Conservation (phyloP, 306 rosid species). For the Clitoria ternatea region DNA sequence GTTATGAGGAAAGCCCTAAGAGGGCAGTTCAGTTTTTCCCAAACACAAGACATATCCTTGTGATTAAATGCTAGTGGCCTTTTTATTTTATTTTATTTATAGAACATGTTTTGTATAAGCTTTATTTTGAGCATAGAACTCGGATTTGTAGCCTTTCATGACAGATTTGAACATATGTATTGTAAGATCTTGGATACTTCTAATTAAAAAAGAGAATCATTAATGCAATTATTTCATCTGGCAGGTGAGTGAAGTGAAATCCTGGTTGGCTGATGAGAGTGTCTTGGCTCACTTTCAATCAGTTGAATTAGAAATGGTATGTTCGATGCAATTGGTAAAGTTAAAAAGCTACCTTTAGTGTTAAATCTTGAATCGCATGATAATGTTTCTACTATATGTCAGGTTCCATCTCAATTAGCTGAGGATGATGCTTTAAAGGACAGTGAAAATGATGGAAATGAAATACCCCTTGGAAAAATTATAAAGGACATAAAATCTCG, state of each 20-base stretch:
- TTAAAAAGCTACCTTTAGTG: slow-evolving; percentile 4
- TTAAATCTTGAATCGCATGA: slow-evolving; percentile 25
- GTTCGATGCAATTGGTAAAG: slow-evolving; percentile 23
- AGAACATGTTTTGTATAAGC: slow-evolving; percentile 6
- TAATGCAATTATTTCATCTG: slow-evolving; percentile 28
- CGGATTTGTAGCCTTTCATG: slow-evolving; percentile 12
- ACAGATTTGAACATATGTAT: not conserved
- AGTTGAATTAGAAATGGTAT: slow-evolving; percentile 67
- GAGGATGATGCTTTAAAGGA: slow-evolving; percentile 53
- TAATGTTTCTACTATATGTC: slow-evolving; percentile 23
- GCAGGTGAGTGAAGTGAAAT: slow-evolving; percentile 56
- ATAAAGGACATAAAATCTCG: slow-evolving; percentile 65
- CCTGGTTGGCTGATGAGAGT: slow-evolving; percentile 84
- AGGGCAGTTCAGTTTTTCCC: no score
- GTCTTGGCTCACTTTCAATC: slow-evolving; percentile 74
- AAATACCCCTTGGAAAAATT: slow-evolving; percentile 80
- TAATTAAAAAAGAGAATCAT: not conserved
- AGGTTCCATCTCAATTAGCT: slow-evolving; percentile 52
- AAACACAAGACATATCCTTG: slow-evolving; percentile 16
- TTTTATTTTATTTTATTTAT: no score
- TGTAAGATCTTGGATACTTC: not conserved
- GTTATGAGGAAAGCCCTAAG: no score
- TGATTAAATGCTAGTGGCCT: slow-evolving; percentile 13
- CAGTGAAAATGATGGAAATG: slow-evolving; percentile 62
- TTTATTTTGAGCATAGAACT: slow-evolving; percentile 1